Evolutionary conservation across 352 stramenopile genomes (phyloP), one percentile per base, ranked within the genome.

Genomic region (Pythium oligandrum): DNA sequence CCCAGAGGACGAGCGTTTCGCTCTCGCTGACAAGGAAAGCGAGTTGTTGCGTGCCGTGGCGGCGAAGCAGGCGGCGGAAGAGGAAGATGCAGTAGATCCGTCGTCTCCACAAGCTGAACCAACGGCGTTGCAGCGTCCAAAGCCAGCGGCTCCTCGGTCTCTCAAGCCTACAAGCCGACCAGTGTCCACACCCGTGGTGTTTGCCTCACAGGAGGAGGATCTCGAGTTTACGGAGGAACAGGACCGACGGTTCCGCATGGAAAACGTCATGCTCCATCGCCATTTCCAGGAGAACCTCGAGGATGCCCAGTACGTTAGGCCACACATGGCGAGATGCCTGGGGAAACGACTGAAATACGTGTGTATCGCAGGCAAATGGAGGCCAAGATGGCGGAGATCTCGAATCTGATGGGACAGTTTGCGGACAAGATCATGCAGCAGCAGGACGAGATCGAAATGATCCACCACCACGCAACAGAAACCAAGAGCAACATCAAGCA

Each of bases 251-350:
- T 88, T 91, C 59, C 68, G 67, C 38, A 70, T 74, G 4, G 84
- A 95, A 57, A 92, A 93, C 49, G 57, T 90, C 12, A 78, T 66
- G 55, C 52, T 95, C 38, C 82, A 93, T 58, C 80, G 77, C 17
- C 84, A 95, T 40, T 90, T 95, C 39, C 78, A 90, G 55, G 82
- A 95, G 62, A 88, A 92, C 48, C 59, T 95, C 8, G 84, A 93
- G 39, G 84, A 92, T 58, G 84, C 78, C 38, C 89, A 88, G 83
- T 94, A 57, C 6, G 68, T 67, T 47, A 10, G 6, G 6, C 8
- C 32, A 36, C 12, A 11, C 2, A 10, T 48, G 39, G 1, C 46
- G 42, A n/a, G n/a, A 34, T 51, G n/a, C 11, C 12, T 51, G n/a
- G 1, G 7, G 37, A 36, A 2, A 4, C 40, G 2, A 38, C 5